Conservation (phyloP, 2,329 filamentous ascomycete species). For the Talaromyces marneffei region DNA sequence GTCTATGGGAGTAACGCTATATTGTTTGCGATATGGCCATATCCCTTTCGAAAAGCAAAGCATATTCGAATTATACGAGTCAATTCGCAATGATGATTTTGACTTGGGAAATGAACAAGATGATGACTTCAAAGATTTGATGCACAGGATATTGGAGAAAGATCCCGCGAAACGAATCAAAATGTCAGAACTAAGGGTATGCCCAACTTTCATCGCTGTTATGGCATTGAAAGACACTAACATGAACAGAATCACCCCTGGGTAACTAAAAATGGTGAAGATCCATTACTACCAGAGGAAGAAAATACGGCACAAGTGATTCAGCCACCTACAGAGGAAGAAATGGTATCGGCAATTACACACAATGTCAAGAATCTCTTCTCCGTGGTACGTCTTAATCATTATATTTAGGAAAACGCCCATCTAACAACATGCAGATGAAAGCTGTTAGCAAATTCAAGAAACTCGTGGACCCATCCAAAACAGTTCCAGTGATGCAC, state of each 20-base stretch:
- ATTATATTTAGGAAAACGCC: background rate
- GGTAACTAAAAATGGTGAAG: conserved; percentile 76
- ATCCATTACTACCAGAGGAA: conserved; percentile 70
- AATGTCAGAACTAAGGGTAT: conserved; percentile 75
- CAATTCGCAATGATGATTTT: conserved; percentile 68
- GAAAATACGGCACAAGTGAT: conserved; percentile 81
- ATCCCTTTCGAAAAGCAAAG: conserved; percentile 78
- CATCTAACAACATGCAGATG: conserved; percentile 51
- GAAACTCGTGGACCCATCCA: conserved; percentile 56
- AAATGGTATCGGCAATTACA: conserved; percentile 86
- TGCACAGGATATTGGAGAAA: conserved; percentile 71
- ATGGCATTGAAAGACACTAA: conserved; percentile 10
- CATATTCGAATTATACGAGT: conserved; percentile 81
- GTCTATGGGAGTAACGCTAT: conserved; percentile 96
- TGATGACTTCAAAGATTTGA: conserved; percentile 66
- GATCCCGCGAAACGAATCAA: conserved; percentile 75
- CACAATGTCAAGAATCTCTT: conserved; percentile 80
- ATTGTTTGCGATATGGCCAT: conserved; percentile 80
- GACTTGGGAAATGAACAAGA: conserved; percentile 59
- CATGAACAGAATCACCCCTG: conserved; percentile 71
- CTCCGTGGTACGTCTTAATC: conserved; percentile 58
- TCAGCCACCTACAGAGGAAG: conserved; percentile 79
- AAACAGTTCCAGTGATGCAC: conserved; percentile 47
- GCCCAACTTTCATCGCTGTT: conserved; percentile 27
- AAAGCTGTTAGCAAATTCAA: conserved; percentile 91